Evolutionary conservation across 2,329 filamentous ascomycete species (phyloP).

Genomic region (Teratosphaeria zuluensis): DNA sequence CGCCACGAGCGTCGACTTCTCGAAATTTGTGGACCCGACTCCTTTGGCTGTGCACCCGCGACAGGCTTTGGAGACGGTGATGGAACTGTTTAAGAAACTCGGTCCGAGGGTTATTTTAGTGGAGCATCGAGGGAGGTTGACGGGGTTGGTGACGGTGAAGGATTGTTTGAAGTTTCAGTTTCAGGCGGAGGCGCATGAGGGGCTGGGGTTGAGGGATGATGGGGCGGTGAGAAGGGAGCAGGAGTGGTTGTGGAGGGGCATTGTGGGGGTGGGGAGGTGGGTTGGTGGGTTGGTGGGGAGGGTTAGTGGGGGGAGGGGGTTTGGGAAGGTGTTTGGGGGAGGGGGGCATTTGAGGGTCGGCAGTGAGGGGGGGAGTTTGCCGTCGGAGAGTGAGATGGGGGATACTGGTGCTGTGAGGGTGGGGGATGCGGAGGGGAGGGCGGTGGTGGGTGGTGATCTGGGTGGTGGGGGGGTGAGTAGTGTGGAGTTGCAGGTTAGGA

Average conservation of each 20-base stretch:
- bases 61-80: conserved; percentile 87
- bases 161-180: conserved; percentile 97
- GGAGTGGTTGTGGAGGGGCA: conserved; percentile 52
- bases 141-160: conserved; percentile 86
- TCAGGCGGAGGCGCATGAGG: conserved; percentile 81
- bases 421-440: conserved; percentile 1
- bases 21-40: conserved; percentile 77
- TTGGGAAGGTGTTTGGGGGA: conserved; percentile 14
- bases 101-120: conserved; percentile 87
- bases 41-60: conserved; percentile 86
- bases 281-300: conserved; percentile 12
- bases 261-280: conserved; percentile 21
- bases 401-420: neutral
- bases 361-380: neutral
- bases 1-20: conserved; percentile 62
- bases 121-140: conserved; percentile 75
- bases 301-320: conserved; percentile 11
- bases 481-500: neutral
- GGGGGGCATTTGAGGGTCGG: conserved; percentile 2
- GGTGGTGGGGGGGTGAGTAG: neutral
- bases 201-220: conserved; percentile 57
- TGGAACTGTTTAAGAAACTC: conserved; percentile 98
- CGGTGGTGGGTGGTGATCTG: conserved; percentile 4
- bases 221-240: conserved; percentile 46
- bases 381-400: neutral